Base-by-base conservation (phyloP, 2,329 filamentous ascomycete species). In the Metarhizium robertsii region DNA sequence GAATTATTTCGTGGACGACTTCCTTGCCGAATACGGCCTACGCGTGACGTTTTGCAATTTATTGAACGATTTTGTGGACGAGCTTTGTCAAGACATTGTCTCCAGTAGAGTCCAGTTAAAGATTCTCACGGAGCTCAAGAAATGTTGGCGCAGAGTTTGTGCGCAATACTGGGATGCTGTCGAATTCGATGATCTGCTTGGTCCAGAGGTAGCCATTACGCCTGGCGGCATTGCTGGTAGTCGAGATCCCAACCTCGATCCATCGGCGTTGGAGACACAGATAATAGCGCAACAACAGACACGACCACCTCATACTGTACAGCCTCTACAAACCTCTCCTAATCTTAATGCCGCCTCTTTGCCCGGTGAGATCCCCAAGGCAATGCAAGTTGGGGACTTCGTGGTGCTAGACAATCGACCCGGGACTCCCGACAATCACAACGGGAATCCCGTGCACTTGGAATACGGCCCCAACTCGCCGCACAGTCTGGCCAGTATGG, bases 1-100 rank as follows among this genome's bases (percentile, higher is more conserved):
- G 59, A 99, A 99, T 69, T 99, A 99, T 70, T 99, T 97, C 62
- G 80, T 89, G 55, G 94, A 99, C 66, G 94, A 99, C 67, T 99
- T 96, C 67, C 83, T 95, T 45, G 72, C 86, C 29, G 84, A 92
- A 66, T 85, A 87, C 65, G 75, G 81, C 48, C 76, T 97, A 36
- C 85, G 92, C 8, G 75, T 81, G 5, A 81, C 83, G 16, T 96
- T 96, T 66, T 96, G 92, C 71, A 77, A 84, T 36, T 77, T 91
- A 8, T 78, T 96, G 57, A 96, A 97, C 67, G 75, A 78, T 52
- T 79, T 86, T 49, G 78, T 82, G 4, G 73, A 78, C 16, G 81
- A 85, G 57, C 66, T 85, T 8, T 73, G 74, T 0, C 69, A 74
- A 46, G 73, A 79, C 18, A 62, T 67, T 2, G 65, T 66, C 40